Conservation (phyloP, 1,139 yeast genomes). For the Pichia sp. region DNA sequence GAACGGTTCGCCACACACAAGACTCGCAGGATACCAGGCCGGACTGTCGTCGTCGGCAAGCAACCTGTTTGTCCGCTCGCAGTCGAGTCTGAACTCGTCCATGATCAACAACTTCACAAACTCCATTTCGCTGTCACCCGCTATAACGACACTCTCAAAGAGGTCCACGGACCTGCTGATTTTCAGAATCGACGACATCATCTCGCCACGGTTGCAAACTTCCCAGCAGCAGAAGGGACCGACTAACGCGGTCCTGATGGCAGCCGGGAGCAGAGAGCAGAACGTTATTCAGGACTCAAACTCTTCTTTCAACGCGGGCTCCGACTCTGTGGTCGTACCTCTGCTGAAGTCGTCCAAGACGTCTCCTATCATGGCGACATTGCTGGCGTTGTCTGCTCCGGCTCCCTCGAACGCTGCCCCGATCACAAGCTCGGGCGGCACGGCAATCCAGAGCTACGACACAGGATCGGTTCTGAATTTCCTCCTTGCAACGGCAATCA, state of each 20-base stretch:
- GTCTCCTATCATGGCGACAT: slow-evolving; percentile 2
- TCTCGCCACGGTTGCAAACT: slow-evolving; percentile 4
- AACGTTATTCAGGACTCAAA: not conserved
- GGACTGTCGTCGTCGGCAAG: not conserved
- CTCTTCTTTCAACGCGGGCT: not conserved
- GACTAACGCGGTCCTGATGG: not conserved
- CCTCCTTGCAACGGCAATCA: not conserved
- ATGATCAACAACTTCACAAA: not conserved
- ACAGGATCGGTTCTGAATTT: not conserved
- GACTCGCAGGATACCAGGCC: not conserved
- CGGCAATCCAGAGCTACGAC: not conserved
- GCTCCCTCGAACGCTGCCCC: slow-evolving; percentile 1
- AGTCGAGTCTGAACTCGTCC: slow-evolving; percentile 56
- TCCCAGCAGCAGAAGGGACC: not conserved
- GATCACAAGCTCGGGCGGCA: not conserved
- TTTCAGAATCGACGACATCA: slow-evolving; percentile 11
- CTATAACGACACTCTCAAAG: slow-evolving; percentile 1
- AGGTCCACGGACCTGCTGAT: slow-evolving; percentile 6
- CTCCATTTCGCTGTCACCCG: not conserved
- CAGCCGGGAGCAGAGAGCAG: not conserved
- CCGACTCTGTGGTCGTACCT: not conserved
- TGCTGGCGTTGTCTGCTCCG: slow-evolving; percentile 2
- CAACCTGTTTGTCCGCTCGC: not conserved
- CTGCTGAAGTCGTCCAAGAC: not conserved
- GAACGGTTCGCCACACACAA: not conserved